These are phyloP conservation scores for Exutisphaerella laricina DNA, from an alignment of 2,329 filamentous ascomycete species.

Conservation along the genomic window DNA sequence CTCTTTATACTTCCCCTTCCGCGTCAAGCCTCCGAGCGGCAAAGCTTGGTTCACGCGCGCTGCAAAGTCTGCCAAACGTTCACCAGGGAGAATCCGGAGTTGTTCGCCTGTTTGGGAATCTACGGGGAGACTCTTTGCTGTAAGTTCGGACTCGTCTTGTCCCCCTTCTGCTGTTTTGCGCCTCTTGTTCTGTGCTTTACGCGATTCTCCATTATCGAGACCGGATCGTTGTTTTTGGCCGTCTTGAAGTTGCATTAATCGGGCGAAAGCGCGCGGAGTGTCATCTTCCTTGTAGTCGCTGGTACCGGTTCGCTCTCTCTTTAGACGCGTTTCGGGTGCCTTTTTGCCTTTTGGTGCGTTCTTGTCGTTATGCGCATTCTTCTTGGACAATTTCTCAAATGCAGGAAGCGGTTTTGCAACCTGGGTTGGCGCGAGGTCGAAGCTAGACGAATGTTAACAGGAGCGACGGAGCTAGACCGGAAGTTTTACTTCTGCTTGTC, in stretches of 20 bases:
- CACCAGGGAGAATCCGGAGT: constrained; percentile 74
- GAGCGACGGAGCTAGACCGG: not conserved
- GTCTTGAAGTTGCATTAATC: constrained; percentile 68
- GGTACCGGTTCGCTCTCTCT: constrained; percentile 33
- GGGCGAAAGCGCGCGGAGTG: constrained; percentile 79
- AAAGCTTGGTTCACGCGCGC: constrained; percentile 79
- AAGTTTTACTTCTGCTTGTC: constrained; percentile 34
- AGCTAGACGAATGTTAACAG: constrained; percentile 38
- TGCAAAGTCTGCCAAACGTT: constrained; percentile 74
- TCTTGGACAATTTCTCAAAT: constrained; percentile 40
- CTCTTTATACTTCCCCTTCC: constrained; percentile 57
- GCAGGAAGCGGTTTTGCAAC: constrained; percentile 56
- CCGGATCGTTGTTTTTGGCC: constrained; percentile 55
- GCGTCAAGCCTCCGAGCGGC: constrained; percentile 62
- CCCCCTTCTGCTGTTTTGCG: constrained; percentile 17
- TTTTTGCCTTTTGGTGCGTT: constrained; percentile 23
- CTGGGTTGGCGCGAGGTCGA: constrained; percentile 56
- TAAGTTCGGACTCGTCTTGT: constrained; percentile 9
- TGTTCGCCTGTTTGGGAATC: constrained; percentile 30
- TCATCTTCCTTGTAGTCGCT: constrained; percentile 61
- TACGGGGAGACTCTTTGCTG: constrained; percentile 5
- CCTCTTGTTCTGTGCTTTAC: constrained; percentile 48
- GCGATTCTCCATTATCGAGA: constrained; percentile 62
- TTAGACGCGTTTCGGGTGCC: constrained; percentile 11
- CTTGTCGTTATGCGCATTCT: constrained; percentile 28